Conservation (phyloP, 2,329 filamentous ascomycete genomes). For the Sarocladiaceae sp. region DNA sequence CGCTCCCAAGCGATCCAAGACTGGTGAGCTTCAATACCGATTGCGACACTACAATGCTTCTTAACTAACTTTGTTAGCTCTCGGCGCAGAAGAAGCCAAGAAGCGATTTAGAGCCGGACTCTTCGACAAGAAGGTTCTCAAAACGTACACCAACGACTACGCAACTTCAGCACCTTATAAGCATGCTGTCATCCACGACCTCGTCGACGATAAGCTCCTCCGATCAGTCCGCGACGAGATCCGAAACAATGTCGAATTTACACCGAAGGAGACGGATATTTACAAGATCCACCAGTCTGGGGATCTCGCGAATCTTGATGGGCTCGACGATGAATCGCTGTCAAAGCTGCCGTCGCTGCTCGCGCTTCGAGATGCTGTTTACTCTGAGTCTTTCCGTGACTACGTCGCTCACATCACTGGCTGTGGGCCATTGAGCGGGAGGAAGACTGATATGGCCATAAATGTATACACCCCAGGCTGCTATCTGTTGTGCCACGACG, state of each 20-base stretch:
- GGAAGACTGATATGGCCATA: constrained; percentile 98
- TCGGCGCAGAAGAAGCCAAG: constrained; percentile 46
- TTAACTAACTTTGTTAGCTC: constrained; percentile 27
- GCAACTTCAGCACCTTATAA: constrained; percentile 71
- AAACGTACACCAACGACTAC: constrained; percentile 59
- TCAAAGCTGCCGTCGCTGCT: constrained; percentile 86
- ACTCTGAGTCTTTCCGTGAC: constrained; percentile 83
- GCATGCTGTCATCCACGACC: constrained; percentile 79
- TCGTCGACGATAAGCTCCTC: constrained; percentile 78
- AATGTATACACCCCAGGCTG: constrained; percentile 97
- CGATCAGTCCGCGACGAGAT: constrained; percentile 87
- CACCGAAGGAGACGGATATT: constrained; percentile 97
- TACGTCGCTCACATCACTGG: constrained; percentile 84
- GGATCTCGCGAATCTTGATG: constrained; percentile 93
- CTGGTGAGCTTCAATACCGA: constrained; percentile 29
- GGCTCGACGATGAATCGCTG: constrained; percentile 80
- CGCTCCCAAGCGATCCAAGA: constrained; percentile 50
- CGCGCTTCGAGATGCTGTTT: constrained; percentile 86
- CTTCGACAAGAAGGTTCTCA: constrained; percentile 55
- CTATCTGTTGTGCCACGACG: constrained; percentile 93
- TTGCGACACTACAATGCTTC: constrained; percentile 7
- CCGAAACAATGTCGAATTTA: constrained; percentile 86
- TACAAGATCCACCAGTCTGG: constrained; percentile 99
- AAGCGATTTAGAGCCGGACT: constrained; percentile 62
- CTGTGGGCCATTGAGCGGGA: constrained; percentile 81